Percentiles rank a stretch among this genome's conserved stretches.
phyloP scores from a whole-genome alignment of 192 early-diverging fungal species.

The Backusella morwellensis region DNA sequence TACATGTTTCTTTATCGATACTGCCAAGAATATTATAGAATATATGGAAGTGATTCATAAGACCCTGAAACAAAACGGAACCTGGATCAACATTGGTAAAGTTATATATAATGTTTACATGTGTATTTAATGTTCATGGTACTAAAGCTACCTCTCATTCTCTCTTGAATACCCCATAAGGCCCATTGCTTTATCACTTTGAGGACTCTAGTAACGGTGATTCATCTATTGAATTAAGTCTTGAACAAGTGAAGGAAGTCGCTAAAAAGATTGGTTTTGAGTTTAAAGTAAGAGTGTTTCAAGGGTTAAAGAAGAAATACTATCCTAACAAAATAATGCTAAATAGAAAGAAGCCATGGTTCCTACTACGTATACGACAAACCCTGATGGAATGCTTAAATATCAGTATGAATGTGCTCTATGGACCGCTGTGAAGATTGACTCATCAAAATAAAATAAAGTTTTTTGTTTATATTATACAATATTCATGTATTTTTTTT shows the following conservation, averaged over 20 bases:
- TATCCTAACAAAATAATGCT: not conserved
- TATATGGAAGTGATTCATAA: slow-evolving; percentile 85
- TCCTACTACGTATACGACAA: slow-evolving; percentile 70
- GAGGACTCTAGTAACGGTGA: slow-evolving; percentile 76
- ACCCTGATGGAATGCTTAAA: slow-evolving; percentile 77
- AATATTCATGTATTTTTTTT: not conserved
- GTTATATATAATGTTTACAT: not conserved
- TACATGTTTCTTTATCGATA: slow-evolving; percentile 98
- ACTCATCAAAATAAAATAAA: not conserved
- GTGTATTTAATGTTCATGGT: too few species aligned
- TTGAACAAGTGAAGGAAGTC: slow-evolving; percentile 75
- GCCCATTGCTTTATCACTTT: slow-evolving; percentile 93
- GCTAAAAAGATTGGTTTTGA: slow-evolving; percentile 67
- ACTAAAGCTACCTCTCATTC: slow-evolving; percentile 14
- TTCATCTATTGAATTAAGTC: slow-evolving; percentile 82
- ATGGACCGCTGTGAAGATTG: slow-evolving; percentile 60
- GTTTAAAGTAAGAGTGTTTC: slow-evolving; percentile 50
- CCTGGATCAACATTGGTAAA: slow-evolving; percentile 83
- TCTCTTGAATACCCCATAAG: slow-evolving; percentile 30
- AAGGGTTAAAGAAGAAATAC: not conserved
- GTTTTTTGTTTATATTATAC: not conserved
- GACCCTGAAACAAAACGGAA: slow-evolving; percentile 70
- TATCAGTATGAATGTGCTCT: slow-evolving; percentile 77
- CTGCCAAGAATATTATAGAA: slow-evolving; percentile 87
- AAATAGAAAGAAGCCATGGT: slow-evolving; percentile 56